A percentile compares a stretch with the other conserved stretches of the same genome.
These are phyloP conservation scores for Moricandia moricandioides DNA, from an alignment of 345 rosid species.

Conservation along the genomic window DNA sequence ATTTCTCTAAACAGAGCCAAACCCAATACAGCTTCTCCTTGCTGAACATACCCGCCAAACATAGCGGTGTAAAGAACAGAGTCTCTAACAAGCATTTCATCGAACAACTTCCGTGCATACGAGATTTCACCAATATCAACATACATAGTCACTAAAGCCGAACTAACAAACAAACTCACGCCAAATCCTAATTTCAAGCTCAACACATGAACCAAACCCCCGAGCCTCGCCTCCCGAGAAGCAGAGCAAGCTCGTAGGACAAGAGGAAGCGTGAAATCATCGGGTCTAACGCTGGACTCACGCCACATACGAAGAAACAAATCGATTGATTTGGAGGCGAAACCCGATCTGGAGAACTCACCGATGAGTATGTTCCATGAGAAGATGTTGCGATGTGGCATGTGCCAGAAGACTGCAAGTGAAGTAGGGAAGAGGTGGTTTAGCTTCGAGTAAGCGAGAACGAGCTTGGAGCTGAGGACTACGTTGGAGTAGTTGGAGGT, in stretches of 20 bases:
- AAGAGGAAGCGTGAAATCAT: conserved; percentile 63
- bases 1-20: conserved; percentile 47
- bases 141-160: conserved; percentile 50
- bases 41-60: conserved; percentile 65
- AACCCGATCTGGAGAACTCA: conserved; percentile 54
- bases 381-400: conserved; percentile 55
- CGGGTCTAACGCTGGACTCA: conserved; percentile 38
- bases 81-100: conserved; percentile 51
- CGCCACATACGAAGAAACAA: conserved; percentile 57
- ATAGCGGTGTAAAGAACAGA: conserved; percentile 58
- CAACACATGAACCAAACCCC: conserved; percentile 46
- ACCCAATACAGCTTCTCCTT: conserved; percentile 48
- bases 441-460: conserved; percentile 51
- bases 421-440: conserved; percentile 42
- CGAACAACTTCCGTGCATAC: conserved; percentile 50
- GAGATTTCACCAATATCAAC: conserved; percentile 33
- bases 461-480: conserved; percentile 53
- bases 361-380: conserved; percentile 71
- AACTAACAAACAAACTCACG: conserved; percentile 48
- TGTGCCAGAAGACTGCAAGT: conserved; percentile 56
- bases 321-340: conserved; percentile 34
- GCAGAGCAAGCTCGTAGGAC: conserved; percentile 56
- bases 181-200: conserved; percentile 48
- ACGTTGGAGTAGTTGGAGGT: conserved; percentile 49
- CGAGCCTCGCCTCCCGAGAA: conserved; percentile 22